Base-by-base conservation (phyloP, 2,329 filamentous ascomycete genomes). In the Talaromyces verruculosus region DNA sequence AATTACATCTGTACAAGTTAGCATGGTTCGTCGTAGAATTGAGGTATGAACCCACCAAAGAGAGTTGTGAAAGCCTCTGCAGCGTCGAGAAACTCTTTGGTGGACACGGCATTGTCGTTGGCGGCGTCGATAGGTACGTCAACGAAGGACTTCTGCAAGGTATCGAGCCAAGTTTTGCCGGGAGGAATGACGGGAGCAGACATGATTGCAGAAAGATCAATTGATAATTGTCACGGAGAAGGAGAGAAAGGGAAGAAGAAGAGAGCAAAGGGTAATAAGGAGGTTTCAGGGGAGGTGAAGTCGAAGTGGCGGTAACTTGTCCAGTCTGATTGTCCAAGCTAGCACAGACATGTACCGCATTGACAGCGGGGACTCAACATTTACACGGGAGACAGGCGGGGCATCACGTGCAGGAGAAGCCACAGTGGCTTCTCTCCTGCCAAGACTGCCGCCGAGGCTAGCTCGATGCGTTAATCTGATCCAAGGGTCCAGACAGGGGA, bases 11-110 rank as follows among this genome's bases (percentile, higher is more conserved):
- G 58, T 33, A 5, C 11, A 33, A 22, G 7, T 67, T 43, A 67
- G 47, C 5, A n/a, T 15, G 41, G 39, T 45, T 22, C 45, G 43
- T 43, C 57, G 22, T 28, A 53, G n/a, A 41, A 22, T 3, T 5
- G 4, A 22, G 6, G 5, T 13, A 28, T 10, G 19, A 15, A 71
- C 80, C 33, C 79, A 95, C 92, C 92, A 75, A 98, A 98, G 68
- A 99, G 87, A 68, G 88, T 91, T 63, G 90, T 91, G 78, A 98
- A 82, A 65, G 91, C 89, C 85, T 97, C 93, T 63, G 92, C 87
- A 66, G 95, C 95, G 71, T 96, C 91, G 69, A 98, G 89, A 81
- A 98, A 99, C 78, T 96, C 88, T 66, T 86, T 87, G 57, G 95
- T 98, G 64, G 87, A 82, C 74, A 98, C 88, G 68, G 88, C 90